Base-by-base conservation (phyloP, 73 alveolate species). In the Paramecium bursaria region DNA sequence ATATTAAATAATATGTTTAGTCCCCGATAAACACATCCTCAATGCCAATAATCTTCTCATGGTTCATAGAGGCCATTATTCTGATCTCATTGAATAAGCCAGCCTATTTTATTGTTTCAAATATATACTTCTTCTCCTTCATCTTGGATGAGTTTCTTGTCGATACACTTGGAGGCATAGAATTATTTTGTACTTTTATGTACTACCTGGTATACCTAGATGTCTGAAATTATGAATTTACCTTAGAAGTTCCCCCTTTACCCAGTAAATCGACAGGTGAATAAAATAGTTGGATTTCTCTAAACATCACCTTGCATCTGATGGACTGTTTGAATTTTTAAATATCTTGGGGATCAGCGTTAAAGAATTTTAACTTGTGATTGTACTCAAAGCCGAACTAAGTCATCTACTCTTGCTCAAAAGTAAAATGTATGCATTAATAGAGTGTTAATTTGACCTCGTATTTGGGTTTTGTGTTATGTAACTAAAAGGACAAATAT, bases 231-330 rank as follows among this genome's bases (percentile, higher is more conserved):
- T 22, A 35, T 25, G 14, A 2, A 10, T 14, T 2, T 33, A 67
- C 82, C 44, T 67, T 67, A 42, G 82, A 67, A 42, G 82, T 39
- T 25, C 82, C 82, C 14, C 82, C 82, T 67, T 42, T 67, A 2
- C 82, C 82, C 11, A 67, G 23, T 57, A 67, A 39, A 39, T 17
- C 7, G 21, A 39, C n/a, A 14, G 82, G 82, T 31, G 53, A 35
- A 67, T 67, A 67, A 57, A 67, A 67, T 39, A 39, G 60, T 4
- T 57, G 33, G 1, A 67, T 67, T 3, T 67, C 82, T 23, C 44
- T 67, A 10, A 11, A 67, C 82, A 67, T 67, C 22, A 67, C 44
- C 33, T 67, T 31, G 1, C 82, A 35, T 47, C 33, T 25, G 27
- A 67, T 19, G 17, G 50, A 21, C 5, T 67, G 44, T 17, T 67